These are phyloP conservation scores for Trichosporon sp. DNA, from an alignment of 1,284 basidiomycete genomes.

Conservation along the genomic window DNA sequence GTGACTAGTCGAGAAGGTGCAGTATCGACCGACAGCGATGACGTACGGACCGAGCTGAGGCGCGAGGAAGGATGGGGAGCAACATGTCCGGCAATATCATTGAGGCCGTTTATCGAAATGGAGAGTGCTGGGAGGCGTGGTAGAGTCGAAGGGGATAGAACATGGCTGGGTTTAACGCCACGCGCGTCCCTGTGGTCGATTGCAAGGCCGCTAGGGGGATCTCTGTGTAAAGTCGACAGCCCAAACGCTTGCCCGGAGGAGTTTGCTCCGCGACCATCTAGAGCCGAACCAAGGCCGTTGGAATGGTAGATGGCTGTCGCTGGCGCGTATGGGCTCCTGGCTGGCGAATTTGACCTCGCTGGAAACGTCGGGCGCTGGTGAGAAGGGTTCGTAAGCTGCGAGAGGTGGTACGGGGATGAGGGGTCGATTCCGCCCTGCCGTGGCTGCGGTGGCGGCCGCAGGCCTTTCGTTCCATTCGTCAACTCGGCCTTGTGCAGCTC, in stretches of 20 bases:
- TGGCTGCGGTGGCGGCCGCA: not conserved
- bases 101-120: not conserved
- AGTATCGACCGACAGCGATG: not conserved
- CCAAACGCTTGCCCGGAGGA: not conserved
- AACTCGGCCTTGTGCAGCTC: not conserved
- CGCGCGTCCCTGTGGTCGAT: not conserved
- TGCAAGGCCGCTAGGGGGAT: not conserved
- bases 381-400: not conserved
- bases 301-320: not conserved
- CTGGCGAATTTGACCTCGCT: not conserved
- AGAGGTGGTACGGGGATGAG: not conserved
- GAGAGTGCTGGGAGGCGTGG: not conserved
- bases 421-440: constrained; percentile 1
- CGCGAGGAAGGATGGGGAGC: not conserved
- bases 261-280: not conserved
- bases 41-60: not conserved
- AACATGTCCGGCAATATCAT: not conserved
- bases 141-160: not conserved
- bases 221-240: not conserved
- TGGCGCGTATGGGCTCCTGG: not conserved
- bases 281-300: not conserved
- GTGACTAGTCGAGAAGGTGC: not conserved
- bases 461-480: not conserved
- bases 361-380: not conserved
- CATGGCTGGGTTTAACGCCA: not conserved